Base-by-base conservation (phyloP, 441 rosid genomes). In the Gossypium schwendimanii region DNA sequence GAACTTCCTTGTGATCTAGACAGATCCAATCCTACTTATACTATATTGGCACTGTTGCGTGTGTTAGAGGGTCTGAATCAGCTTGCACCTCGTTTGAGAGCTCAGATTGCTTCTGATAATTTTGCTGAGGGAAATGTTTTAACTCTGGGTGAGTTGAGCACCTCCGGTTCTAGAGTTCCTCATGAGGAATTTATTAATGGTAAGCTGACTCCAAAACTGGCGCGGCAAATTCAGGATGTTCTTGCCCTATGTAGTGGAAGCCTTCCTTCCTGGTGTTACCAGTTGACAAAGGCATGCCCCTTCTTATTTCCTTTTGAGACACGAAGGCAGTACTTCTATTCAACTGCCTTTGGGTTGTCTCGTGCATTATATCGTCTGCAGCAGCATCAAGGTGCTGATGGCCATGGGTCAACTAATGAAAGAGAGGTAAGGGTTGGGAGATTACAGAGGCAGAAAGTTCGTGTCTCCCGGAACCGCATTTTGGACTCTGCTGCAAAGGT, bases 361-460 rank as follows among this genome's bases (percentile, higher is more conserved):
- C 96, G 99, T 73, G 99, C 99, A 17, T 83, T 96, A 76, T 83
- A 88, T 77, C 98, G 98, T 71, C 95, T 94, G 52, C 99, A 96
- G 87, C 99, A 96, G 89, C 97, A 91, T 81, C 99, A 96, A 84
- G 97, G 99, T 81, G 97, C 96, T 78, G 98, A 96, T 74, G 97
- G 97, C 69, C 87, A 85, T 77, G 98, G 97, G 67, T 88, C 89
- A 57, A 77, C 85, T 53, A 89, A 85, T 80, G 98, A 92, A 73
- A 85, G 99, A 82, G 99, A 96, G 84, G 83, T 89, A 70, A 87
- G 98, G 75, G 89, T 94, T 81, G 98, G 97, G 75, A 92, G 98
- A 76, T 77, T 96, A 78, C 98, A 96, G 73, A 97, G 99, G 69
- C 98, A 96, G 80, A 96, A 96, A 84, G 99, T 96, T 69, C 99